Conservation (phyloP, 768 basidiomycete species). For the Calocera viscosa region DNA sequence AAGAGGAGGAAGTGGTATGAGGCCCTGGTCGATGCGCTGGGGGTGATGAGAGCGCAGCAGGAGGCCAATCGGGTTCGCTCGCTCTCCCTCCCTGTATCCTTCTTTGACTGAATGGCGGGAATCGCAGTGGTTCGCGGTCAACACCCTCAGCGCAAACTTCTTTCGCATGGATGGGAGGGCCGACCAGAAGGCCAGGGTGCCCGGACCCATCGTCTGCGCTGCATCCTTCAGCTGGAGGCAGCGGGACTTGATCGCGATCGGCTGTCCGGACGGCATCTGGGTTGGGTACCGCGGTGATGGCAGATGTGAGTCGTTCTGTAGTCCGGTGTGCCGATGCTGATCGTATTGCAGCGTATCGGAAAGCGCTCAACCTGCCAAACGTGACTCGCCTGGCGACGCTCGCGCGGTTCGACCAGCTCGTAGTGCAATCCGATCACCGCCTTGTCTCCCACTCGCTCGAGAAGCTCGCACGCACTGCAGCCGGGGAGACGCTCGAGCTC, state of each 20-base stretch:
- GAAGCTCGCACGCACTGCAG: slow-evolving; percentile 46
- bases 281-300: slow-evolving; percentile 40
- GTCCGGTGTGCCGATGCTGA: not conserved
- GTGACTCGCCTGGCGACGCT: slow-evolving; percentile 47
- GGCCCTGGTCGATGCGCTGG: slow-evolving; percentile 49
- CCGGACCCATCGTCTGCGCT: not conserved
- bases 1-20: slow-evolving; percentile 51
- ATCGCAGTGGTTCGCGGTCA: not conserved
- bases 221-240: slow-evolving; percentile 33
- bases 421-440: slow-evolving; percentile 48
- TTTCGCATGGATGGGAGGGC: not conserved
- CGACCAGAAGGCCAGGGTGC: not conserved
- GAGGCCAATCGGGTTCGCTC: slow-evolving; percentile 58
- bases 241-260: slow-evolving; percentile 48
- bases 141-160: not conserved
- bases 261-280: slow-evolving; percentile 59
- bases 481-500: slow-evolving; percentile 36
- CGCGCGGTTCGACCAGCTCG: slow-evolving; percentile 49
- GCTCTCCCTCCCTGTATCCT: not conserved
- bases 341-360: slow-evolving; percentile 39
- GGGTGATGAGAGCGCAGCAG: slow-evolving; percentile 47
- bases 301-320: slow-evolving; percentile 34
- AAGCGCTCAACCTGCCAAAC: slow-evolving; percentile 39
- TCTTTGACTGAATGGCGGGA: too few relatives aligned
- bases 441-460: slow-evolving; percentile 61